Evolutionary conservation across 225 moss, liverwort and hornwort species (phyloP).

Genomic region (Thuidium tamariscinum): DNA sequence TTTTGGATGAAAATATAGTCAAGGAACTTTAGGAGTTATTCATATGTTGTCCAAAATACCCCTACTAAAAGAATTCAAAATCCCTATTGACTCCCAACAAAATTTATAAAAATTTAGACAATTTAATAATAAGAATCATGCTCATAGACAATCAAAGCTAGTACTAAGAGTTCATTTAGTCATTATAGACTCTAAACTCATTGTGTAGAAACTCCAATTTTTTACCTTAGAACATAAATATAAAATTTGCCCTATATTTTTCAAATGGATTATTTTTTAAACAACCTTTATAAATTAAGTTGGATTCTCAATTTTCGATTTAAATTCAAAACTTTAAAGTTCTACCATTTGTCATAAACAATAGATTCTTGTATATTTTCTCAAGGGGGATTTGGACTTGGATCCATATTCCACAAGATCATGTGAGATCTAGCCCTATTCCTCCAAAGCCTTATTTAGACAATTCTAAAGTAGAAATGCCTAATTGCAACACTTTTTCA

Average conservation of each 20-base stretch:
- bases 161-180: not conserved
- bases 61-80: too few relatives aligned
- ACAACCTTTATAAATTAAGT: rapidly evolving
- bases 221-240: not conserved
- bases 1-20: too few relatives aligned
- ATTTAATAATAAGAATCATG: not conserved
- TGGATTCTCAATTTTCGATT: rapidly evolving
- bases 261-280: too few relatives aligned
- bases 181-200: rapidly evolving
- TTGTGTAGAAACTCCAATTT: rapidly evolving
- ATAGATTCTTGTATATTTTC: too few relatives aligned
- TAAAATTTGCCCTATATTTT: too few relatives aligned
- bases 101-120: not conserved
- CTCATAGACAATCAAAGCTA: rapidly evolving
- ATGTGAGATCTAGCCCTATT: not conserved
- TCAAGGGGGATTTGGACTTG: rapidly evolving
- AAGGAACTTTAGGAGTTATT: not conserved
- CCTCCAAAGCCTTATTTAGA: not conserved
- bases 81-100: not conserved
- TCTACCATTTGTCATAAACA: not conserved
- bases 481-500: not conserved
- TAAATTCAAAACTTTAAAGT: not conserved
- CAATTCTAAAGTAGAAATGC: rapidly evolving
- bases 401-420: not conserved
- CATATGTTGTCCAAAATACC: rapidly evolving